Base-by-base conservation (phyloP, 2,329 filamentous ascomycete genomes). In the Cryphonectria naterciae region DNA sequence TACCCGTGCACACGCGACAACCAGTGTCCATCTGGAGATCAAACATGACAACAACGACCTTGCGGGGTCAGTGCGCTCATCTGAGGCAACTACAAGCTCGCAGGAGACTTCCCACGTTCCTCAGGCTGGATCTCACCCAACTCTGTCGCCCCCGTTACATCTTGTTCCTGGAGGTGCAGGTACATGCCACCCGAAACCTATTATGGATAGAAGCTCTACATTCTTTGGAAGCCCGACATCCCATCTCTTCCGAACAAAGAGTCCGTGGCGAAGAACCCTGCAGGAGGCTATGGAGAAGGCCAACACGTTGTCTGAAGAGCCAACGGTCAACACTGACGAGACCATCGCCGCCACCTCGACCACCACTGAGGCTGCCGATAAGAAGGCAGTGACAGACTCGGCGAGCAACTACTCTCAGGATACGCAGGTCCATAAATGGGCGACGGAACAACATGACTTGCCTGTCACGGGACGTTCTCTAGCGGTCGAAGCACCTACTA, bases 181-280 rank as follows among this genome's bases (percentile, higher is more conserved):
- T 8, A 28, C 8, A 28, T 11, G 43, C 35, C 61, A 25, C 61
- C 19, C 67, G 32, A 69, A 52, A 37, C 39, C 69, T 49, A 65
- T 71, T 11, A 61, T 49, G 17, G 69, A 84, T 65, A 80, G 83
- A 32, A 83, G 81, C 70, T 86, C 85, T 1, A 83, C 82, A 0
- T 86, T 87, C 74, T 87, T 87, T 74, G 85, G 83, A 1, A 88
- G 86, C 61, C 84, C 85, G 2, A 79, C 81, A 1, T 83, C 82
- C 22, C 84, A 87, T 71, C 78, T 88, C 0, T 88, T 89, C 72
- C 82, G 86, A 39, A 85, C 86, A 0, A 80, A 83, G 37, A 90
- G 87, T 68, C 87, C 87, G 0, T 91, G 86, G 74, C 84, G 87
- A 3, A 84, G 84, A 37, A 85, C 84, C 2, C 75, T 90, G 43